These are phyloP conservation scores for Xerocomus brunneocitrinus DNA, from an alignment of 768 basidiomycete species.

Conservation along the genomic window DNA sequence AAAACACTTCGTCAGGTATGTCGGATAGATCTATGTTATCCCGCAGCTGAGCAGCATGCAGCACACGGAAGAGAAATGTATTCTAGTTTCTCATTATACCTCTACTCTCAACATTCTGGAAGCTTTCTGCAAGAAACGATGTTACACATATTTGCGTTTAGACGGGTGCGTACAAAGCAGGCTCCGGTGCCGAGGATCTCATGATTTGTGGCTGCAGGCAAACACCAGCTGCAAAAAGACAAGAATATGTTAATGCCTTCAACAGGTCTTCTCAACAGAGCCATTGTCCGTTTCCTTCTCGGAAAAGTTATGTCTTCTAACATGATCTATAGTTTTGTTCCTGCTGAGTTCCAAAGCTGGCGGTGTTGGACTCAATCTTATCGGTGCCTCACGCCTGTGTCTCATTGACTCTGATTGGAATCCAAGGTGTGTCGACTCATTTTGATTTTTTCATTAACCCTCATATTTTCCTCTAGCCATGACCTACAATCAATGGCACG, in stretches of 20 bases:
- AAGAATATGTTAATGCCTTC: constrained; percentile 85
- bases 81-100: constrained; percentile 95
- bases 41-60: constrained; percentile 24
- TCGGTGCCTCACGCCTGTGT: constrained; percentile 84
- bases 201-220: constrained; percentile 41
- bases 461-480: constrained; percentile 44
- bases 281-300: constrained; percentile 48
- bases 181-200: background rate
- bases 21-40: background rate
- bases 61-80: constrained; percentile 89
- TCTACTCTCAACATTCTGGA: constrained; percentile 91
- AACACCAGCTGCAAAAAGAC: constrained; percentile 71
- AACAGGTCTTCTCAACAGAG: constrained; percentile 70
- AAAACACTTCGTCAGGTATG: constrained; percentile 52
- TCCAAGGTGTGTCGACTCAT: constrained; percentile 52
- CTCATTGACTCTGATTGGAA: constrained; percentile 94
- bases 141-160: constrained; percentile 77
- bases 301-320: constrained; percentile 1
- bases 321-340: constrained; percentile 63
- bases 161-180: constrained; percentile 59
- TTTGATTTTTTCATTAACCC: background rate
- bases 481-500: constrained; percentile 98
- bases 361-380: constrained; percentile 89
- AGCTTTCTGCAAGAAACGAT: constrained; percentile 69
- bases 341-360: constrained; percentile 93